Conservation (phyloP, 169 alveolate genomes). For the Blepharisma undulans region DNA sequence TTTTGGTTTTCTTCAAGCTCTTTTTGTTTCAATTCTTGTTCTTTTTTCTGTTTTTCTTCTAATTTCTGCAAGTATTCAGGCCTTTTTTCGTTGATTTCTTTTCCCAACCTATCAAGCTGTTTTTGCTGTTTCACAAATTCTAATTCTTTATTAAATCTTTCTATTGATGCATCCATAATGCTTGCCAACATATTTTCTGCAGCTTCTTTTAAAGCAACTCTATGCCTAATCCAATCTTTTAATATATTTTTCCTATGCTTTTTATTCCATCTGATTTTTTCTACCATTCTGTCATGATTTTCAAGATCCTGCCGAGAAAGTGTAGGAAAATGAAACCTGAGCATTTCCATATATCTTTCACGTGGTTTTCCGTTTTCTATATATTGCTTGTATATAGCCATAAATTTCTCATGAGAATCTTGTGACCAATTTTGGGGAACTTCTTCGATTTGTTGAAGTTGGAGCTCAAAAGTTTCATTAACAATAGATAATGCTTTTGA, state of each 20-base stretch:
- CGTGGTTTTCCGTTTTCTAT: conserved; percentile 33
- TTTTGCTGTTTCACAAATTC: conserved; percentile 29
- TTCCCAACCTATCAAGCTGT: not conserved
- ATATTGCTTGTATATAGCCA: not conserved
- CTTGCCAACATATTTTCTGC: conserved; percentile 33
- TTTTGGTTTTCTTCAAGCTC: conserved; percentile 23
- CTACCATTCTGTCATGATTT: conserved; percentile 18
- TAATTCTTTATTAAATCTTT: conserved; percentile 5
- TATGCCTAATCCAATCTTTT: conserved; percentile 28
- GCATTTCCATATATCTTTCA: conserved; percentile 38
- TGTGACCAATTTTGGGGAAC: not conserved
- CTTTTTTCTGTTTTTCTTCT: not conserved
- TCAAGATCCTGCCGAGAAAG: conserved; percentile 16
- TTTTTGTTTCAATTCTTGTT: not conserved
- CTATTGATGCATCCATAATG: conserved; percentile 1
- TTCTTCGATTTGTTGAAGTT: conserved; percentile 13
- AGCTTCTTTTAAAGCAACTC: not conserved
- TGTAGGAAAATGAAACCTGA: conserved; percentile 8
- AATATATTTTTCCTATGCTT: conserved; percentile 9
- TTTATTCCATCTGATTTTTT: conserved; percentile 18
- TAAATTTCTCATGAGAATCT: not conserved
- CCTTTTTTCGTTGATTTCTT: not conserved
- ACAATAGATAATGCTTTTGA: conserved; percentile 10
- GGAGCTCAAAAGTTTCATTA: not conserved
- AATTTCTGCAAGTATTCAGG: not conserved